Evolutionary conservation across 306 rosid genomes (phyloP).

Genomic region (Rosa rugosa): DNA sequence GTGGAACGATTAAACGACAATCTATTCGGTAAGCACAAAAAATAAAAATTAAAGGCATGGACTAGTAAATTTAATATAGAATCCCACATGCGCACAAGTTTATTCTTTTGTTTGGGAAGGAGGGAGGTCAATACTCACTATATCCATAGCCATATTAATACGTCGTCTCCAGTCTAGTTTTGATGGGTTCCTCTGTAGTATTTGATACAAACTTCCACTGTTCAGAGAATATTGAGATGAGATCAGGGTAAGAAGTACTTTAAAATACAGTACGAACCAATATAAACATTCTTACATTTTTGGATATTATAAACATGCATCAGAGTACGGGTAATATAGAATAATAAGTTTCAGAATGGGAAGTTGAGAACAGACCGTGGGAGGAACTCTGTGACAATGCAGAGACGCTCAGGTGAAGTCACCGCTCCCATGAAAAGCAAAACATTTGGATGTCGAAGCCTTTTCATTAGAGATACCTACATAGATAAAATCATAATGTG

Average conservation of each 20-base stretch:
- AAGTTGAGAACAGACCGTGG: slow-evolving; percentile 68
- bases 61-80: neutral
- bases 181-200: slow-evolving; percentile 76
- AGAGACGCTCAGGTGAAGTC: slow-evolving; percentile 86
- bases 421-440: slow-evolving; percentile 99
- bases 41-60: neutral
- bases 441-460: slow-evolving; percentile 92
- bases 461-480: slow-evolving; percentile 93
- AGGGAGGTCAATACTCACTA: slow-evolving; percentile 57
- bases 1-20: slow-evolving; percentile 24
- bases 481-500: slow-evolving; percentile 15
- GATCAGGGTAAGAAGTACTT: slow-evolving; percentile 24
- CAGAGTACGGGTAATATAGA: neutral
- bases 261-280: neutral
- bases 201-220: slow-evolving; percentile 92
- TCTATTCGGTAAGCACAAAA: neutral
- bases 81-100: neutral
- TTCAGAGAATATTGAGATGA: slow-evolving; percentile 31
- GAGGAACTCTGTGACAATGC: slow-evolving; percentile 95
- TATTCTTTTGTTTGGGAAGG: neutral
- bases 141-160: slow-evolving; percentile 90
- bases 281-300: neutral
- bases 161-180: slow-evolving; percentile 94
- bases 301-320: slow-evolving; percentile 18
- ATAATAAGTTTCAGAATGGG: slow-evolving; percentile 13